Evolutionary conservation across 1,139 yeast species (phyloP).

Genomic region (Pichiaceae sp.): DNA sequence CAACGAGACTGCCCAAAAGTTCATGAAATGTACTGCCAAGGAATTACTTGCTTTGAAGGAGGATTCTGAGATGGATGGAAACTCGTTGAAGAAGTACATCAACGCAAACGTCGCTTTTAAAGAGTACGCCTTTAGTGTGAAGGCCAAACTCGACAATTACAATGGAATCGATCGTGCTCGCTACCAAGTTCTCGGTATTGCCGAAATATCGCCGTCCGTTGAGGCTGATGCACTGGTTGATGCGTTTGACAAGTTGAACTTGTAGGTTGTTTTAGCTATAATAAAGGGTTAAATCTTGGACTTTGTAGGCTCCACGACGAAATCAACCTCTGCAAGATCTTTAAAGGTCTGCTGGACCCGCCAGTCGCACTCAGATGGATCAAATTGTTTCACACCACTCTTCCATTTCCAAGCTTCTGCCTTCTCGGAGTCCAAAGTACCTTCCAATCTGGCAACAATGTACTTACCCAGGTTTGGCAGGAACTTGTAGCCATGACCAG

Average conservation of each 20-base stretch:
- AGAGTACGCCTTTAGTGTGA: conserved; percentile 65
- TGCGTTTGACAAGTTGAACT: conserved; percentile 35
- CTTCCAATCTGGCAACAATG: conserved; percentile 23
- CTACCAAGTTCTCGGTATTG: conserved; percentile 53
- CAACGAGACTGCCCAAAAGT: conserved; percentile 68
- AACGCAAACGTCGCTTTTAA: conserved; percentile 51
- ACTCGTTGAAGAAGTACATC: conserved; percentile 36
- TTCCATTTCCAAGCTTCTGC: conserved; percentile 28
- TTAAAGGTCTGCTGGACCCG: conserved; percentile 23
- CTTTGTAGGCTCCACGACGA: conserved; percentile 14
- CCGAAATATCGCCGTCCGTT: conserved; percentile 46
- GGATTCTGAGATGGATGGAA: conserved; percentile 30
- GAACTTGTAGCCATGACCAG: conserved; percentile 37
- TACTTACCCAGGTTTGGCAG: conserved; percentile 35
- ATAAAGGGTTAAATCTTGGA: not conserved
- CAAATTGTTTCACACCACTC: conserved; percentile 12
- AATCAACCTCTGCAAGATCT: conserved; percentile 26
- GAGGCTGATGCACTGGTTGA: conserved; percentile 57
- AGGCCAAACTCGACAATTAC: conserved; percentile 78
- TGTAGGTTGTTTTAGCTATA: conserved; percentile 8
- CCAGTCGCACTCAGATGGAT: conserved; percentile 27
- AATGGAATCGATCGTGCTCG: conserved; percentile 74
- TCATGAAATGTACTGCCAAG: conserved; percentile 65
- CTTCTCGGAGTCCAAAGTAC: conserved; percentile 18
- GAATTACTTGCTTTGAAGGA: conserved; percentile 47